Conservation (phyloP, 495 filamentous ascomycete genomes). For the Aspergillus baeticus region DNA sequence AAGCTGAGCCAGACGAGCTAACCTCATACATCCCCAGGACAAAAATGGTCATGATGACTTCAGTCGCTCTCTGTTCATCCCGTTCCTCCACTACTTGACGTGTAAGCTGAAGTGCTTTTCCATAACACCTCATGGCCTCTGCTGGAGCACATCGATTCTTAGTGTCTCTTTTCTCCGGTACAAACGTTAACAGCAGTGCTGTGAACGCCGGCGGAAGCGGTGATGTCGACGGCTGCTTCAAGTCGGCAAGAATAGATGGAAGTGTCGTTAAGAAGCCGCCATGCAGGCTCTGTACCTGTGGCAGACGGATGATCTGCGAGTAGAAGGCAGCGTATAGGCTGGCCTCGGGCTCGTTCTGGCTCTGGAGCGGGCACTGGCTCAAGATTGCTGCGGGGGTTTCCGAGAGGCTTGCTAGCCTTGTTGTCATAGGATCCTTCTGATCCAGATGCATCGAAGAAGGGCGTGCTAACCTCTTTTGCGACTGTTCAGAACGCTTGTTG, state of each 20-base stretch:
- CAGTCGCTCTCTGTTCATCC: background rate
- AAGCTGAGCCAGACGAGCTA: background rate
- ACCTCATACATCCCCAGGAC: slow-evolving; percentile 9
- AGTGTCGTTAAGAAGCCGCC: slow-evolving; percentile 1
- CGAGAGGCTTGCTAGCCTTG: background rate
- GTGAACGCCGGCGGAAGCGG: slow-evolving; percentile 3
- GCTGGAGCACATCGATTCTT: background rate
- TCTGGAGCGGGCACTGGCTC: background rate
- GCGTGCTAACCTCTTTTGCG: background rate
- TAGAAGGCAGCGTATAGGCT: background rate
- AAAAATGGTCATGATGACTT: slow-evolving; percentile 6
- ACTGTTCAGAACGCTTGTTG: slow-evolving; percentile 1
- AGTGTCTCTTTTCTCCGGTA: background rate
- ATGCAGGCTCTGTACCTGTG: background rate
- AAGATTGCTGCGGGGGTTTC: background rate
- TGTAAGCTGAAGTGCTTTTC: slow-evolving; percentile 5
- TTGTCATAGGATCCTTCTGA: background rate
- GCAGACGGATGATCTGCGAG: background rate
- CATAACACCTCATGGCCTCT: slow-evolving; percentile 3
- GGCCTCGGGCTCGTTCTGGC: background rate
- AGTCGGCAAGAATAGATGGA: background rate
- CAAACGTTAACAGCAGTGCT: slow-evolving; percentile 1
- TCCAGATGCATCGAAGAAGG: background rate
- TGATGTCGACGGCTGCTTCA: background rate
- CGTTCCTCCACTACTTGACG: background rate